Conservation (phyloP, 1,284 basidiomycete species). For the Agroathelia rolfsii region DNA sequence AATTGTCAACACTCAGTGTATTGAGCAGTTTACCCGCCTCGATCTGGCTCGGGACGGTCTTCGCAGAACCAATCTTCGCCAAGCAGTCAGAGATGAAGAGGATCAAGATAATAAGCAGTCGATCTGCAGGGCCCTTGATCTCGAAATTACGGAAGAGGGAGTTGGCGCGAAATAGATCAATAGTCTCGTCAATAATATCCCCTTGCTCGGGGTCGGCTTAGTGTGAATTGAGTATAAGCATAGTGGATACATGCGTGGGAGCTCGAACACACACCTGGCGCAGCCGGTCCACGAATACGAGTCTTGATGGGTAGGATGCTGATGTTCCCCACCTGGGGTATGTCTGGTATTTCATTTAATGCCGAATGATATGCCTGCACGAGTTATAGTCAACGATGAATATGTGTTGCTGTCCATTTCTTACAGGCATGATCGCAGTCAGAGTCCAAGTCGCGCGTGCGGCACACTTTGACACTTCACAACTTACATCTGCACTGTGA, state of each 20-base stretch:
- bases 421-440: no score
- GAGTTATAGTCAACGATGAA: no score
- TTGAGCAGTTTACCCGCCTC: conserved; percentile 87
- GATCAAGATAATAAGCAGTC: conserved; percentile 94
- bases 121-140: conserved; percentile 97
- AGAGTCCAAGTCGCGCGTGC: no score
- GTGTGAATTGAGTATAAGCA: conserved; percentile 10
- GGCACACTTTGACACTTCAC: no score
- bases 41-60: conserved; percentile 61
- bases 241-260: conserved; percentile 1
- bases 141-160: conserved; percentile 99
- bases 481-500: conserved; percentile 16
- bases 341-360: conserved; percentile 81
- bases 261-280: conserved; percentile 46
- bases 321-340: conserved; percentile 84
- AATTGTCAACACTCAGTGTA: conserved; percentile 87
- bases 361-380: conserved; percentile 91
- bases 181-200: conserved; percentile 94
- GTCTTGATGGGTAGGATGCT: conserved; percentile 87
- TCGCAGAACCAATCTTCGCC: conserved; percentile 68
- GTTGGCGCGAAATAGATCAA: conserved; percentile 98
- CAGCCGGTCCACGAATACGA: conserved; percentile 86
- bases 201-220: conserved; percentile 68
- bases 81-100: conserved; percentile 98
- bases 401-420: no score